Conservation (phyloP, 305 asterid species). For the Fraxinus angustifolia region DNA sequence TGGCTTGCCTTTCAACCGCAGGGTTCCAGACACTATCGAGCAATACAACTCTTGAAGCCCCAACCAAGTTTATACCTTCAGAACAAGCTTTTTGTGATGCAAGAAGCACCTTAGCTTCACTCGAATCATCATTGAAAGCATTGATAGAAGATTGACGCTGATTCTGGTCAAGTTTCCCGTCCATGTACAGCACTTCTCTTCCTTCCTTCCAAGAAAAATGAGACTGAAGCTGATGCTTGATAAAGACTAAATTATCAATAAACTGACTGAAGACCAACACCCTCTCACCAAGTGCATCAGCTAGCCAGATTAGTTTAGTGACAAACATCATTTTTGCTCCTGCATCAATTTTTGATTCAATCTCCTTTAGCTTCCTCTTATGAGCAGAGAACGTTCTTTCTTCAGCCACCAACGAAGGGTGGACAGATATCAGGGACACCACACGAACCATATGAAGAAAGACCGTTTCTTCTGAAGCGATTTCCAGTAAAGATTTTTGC, state of each 20-base stretch:
- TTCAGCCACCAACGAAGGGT: conserved; percentile 43
- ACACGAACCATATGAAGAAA: conserved; percentile 25
- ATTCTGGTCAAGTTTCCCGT: conserved; percentile 39
- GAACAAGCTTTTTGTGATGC: conserved; percentile 65
- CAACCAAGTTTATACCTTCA: conserved; percentile 62
- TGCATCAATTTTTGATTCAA: conserved; percentile 21
- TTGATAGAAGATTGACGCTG: conserved; percentile 46
- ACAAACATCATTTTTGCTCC: conserved; percentile 58
- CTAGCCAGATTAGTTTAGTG: conserved; percentile 37
- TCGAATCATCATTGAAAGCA: conserved; percentile 39
- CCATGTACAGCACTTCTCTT: conserved; percentile 53
- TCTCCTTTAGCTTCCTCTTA: conserved; percentile 13
- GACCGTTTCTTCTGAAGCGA: not conserved
- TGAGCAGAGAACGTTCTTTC: not conserved
- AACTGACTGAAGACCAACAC: conserved; percentile 60
- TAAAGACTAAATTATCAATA: conserved; percentile 36
- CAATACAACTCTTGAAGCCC: conserved; percentile 66
- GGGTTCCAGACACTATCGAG: conserved; percentile 77
- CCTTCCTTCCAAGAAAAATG: conserved; percentile 54
- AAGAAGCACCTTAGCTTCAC: conserved; percentile 60
- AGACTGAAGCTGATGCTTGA: conserved; percentile 38
- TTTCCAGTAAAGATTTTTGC: conserved; percentile 38
- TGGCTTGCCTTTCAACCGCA: conserved; percentile 62
- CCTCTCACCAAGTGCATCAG: conserved; percentile 39
- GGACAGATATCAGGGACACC: conserved; percentile 52